phyloP scores from a whole-genome alignment of 2,329 filamentous ascomycete genomes.

The Colletotrichum zoysiae region DNA sequence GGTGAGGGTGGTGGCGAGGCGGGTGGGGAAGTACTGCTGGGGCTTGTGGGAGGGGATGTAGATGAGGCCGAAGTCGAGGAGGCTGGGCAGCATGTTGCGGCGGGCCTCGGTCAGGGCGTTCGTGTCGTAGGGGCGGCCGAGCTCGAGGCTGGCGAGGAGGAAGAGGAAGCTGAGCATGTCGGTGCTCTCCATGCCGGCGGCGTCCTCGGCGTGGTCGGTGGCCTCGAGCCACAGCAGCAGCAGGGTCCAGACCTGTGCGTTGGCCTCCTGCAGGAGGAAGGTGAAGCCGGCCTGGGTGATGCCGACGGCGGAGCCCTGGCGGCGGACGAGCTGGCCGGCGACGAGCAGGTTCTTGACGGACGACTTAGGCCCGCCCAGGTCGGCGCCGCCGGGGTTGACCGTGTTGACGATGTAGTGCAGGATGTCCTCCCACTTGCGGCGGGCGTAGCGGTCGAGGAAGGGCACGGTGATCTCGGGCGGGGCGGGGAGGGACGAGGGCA shows the following conservation, averaged over 20 bases:
- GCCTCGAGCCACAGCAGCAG: conserved; percentile 93
- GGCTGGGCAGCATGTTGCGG: conserved; percentile 87
- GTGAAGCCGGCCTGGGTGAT: conserved; percentile 96
- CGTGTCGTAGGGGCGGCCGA: conserved; percentile 92
- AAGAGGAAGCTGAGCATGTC: conserved; percentile 98
- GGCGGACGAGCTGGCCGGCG: conserved; percentile 83
- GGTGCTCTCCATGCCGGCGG: conserved; percentile 83
- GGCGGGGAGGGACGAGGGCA: conserved; percentile 77
- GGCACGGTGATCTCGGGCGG: conserved; percentile 74
- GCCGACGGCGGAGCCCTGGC: conserved; percentile 63
- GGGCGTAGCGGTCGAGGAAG: conserved; percentile 87
- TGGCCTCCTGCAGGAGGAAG: conserved; percentile 93
- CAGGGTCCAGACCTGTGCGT: conserved; percentile 96
- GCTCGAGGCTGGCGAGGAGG: conserved; percentile 91
- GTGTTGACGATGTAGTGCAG: conserved; percentile 93
- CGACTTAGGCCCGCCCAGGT: conserved; percentile 71
- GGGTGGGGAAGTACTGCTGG: conserved; percentile 86
- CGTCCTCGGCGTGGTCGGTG: conserved; percentile 69
- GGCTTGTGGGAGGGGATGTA: conserved; percentile 74
- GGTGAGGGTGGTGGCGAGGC: conserved; percentile 93
- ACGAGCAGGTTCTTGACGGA: conserved; percentile 88
- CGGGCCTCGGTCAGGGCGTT: conserved; percentile 85
- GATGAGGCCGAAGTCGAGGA: conserved; percentile 93
- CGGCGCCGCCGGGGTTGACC: conserved; percentile 61
- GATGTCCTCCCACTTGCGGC: conserved; percentile 94